Percentiles rank a stretch among this genome's conserved stretches.
Evolutionary conservation across 768 basidiomycete species (phyloP).

Genomic region (Rhodotorula diobovata): DNA sequence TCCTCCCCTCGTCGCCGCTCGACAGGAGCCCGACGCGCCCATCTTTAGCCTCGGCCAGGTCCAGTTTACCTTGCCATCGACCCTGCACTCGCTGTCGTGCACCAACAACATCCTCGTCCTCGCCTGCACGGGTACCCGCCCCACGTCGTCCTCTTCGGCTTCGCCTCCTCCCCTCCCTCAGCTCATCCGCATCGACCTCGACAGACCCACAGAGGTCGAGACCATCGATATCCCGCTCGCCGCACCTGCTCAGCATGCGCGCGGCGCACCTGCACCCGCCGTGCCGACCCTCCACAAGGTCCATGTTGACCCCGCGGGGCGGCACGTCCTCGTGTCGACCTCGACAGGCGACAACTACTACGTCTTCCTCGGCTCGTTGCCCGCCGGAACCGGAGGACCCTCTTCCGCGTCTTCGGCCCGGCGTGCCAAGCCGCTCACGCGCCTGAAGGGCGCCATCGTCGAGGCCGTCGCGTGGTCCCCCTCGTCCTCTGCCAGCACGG

Average conservation of each 20-base stretch:
- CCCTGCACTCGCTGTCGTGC: conserved; percentile 32
- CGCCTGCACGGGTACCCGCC: conserved; percentile 6
- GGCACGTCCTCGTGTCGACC: conserved; percentile 82
- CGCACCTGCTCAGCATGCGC: conserved; percentile 46
- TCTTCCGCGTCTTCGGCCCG: conserved; percentile 56
- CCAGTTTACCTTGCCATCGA: conserved; percentile 31
- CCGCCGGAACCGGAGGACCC: conserved; percentile 26
- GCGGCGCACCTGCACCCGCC: neutral
- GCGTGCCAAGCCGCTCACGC: conserved; percentile 72
- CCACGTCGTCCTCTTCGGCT: conserved; percentile 61
- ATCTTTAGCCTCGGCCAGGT: conserved; percentile 37
- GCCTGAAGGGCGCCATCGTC: conserved; percentile 72
- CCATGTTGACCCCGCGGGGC: conserved; percentile 87
- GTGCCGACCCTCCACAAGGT: conserved; percentile 61
- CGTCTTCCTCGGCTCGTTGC: conserved; percentile 55
- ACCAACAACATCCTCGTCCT: conserved; percentile 34
- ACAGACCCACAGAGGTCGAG: conserved; percentile 73
- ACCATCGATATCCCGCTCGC: conserved; percentile 67
- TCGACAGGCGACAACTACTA: conserved; percentile 91
- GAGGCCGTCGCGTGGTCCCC: conserved; percentile 86
- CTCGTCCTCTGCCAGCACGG: conserved; percentile 58
- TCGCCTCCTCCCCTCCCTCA: conserved; percentile 63
- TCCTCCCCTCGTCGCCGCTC: neutral
- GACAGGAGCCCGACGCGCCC: conserved; percentile 19
- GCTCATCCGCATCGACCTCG: conserved; percentile 70